Percentiles rank a stretch among this genome's conserved stretches.
These are phyloP conservation scores for Phytopythium litorale DNA, from an alignment of 352 stramenopile species.

Conservation along the genomic window DNA sequence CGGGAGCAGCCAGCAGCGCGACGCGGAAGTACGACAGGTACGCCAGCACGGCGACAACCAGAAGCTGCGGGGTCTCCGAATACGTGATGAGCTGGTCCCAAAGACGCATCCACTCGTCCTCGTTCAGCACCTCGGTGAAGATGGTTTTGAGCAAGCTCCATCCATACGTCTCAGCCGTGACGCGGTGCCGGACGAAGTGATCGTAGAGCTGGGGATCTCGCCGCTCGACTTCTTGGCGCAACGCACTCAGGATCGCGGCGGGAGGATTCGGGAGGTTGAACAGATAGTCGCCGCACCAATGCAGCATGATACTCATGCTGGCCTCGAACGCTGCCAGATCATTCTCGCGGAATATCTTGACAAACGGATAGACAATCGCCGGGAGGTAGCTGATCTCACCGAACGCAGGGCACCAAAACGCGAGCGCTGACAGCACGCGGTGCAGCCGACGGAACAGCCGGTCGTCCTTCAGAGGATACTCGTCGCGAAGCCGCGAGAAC, in stretches of 20 bases:
- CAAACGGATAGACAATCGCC: conserved; percentile 84
- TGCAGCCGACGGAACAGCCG: conserved; percentile 75
- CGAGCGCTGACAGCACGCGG: conserved; percentile 77
- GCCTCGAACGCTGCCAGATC: conserved; percentile 90
- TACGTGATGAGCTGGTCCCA: conserved; percentile 87
- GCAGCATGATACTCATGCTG: conserved; percentile 78
- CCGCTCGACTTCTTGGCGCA: conserved; percentile 72
- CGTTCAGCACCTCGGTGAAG: conserved; percentile 87
- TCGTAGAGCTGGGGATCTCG: conserved; percentile 67
- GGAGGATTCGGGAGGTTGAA: conserved; percentile 82
- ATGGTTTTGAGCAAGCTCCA: conserved; percentile 87
- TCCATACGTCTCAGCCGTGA: conserved; percentile 61
- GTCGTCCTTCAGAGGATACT: conserved; percentile 76
- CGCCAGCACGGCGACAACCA: conserved; percentile 63
- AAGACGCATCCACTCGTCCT: conserved; percentile 85
- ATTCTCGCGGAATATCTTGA: conserved; percentile 84
- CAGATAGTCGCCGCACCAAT: conserved; percentile 83
- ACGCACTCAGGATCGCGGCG: conserved; percentile 49
- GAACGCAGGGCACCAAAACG: conserved; percentile 91
- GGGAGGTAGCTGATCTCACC: conserved; percentile 81
- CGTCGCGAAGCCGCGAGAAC: conserved; percentile 61
- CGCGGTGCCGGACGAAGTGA: conserved; percentile 69
- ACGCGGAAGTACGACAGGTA: conserved; percentile 72
- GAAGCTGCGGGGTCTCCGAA: conserved; percentile 53
- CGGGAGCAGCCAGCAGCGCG: conserved; percentile 46